phyloP scores from a whole-genome alignment of 139 green algal species.

The Micractinium sp. region DNA sequence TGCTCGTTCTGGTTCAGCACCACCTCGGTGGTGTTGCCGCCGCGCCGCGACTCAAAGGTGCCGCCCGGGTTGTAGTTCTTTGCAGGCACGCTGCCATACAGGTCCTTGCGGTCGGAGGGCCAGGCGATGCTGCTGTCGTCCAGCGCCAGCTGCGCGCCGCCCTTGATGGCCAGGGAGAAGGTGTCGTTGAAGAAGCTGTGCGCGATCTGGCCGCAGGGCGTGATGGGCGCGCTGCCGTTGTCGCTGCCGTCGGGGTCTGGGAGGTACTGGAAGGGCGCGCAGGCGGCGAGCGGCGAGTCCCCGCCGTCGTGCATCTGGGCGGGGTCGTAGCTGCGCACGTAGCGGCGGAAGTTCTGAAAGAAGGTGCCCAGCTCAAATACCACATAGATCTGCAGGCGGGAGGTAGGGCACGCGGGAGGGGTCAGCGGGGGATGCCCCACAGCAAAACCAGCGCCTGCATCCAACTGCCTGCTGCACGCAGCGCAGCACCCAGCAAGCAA shows the following conservation, averaged over 20 bases:
- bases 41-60: constrained; percentile 46
- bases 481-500: background rate
- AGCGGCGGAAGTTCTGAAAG: constrained; percentile 95
- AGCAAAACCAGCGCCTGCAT: background rate
- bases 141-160: constrained; percentile 26
- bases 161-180: constrained; percentile 50
- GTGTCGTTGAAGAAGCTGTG: constrained; percentile 96
- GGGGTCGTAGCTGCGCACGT: constrained; percentile 82
- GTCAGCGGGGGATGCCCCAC: background rate
- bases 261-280: constrained; percentile 63
- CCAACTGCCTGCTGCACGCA: background rate
- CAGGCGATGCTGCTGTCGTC: constrained; percentile 76
- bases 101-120: constrained; percentile 64
- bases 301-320: constrained; percentile 72
- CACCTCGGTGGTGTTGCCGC: constrained; percentile 61
- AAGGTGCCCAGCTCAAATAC: constrained; percentile 92
- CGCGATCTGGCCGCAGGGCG: constrained; percentile 93
- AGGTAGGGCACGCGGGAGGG: background rate
- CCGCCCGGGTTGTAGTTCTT: constrained; percentile 76
- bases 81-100: constrained; percentile 72
- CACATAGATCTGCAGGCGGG: constrained; percentile 77
- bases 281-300: constrained; percentile 44
- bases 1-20: constrained; percentile 82
- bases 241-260: background rate
- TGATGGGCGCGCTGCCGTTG: constrained; percentile 65